phyloP scores from a whole-genome alignment of 1,139 yeast genomes.

The Kluyveromyces sp. region DNA sequence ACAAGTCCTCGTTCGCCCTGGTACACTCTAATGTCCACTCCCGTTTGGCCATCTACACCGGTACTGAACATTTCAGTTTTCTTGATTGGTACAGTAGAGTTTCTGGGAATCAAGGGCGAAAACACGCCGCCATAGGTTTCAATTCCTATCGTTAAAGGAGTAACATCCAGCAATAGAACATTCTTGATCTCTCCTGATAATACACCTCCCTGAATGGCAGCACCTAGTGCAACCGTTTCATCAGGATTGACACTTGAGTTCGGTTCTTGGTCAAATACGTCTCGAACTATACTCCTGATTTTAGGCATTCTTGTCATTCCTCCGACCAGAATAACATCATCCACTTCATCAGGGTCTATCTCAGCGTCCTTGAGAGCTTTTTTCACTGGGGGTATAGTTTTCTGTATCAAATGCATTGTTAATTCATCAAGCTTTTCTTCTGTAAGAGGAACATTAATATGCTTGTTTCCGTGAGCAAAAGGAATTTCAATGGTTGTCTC shows the following conservation, averaged over 20 bases:
- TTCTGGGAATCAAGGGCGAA: slow-evolving; percentile 69
- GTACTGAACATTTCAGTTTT: slow-evolving; percentile 69
- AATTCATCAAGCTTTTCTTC: slow-evolving; percentile 59
- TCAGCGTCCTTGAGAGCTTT: slow-evolving; percentile 68
- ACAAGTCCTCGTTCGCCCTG: slow-evolving; percentile 77
- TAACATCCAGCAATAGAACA: slow-evolving; percentile 69
- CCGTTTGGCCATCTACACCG: slow-evolving; percentile 80
- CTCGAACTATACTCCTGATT: slow-evolving; percentile 50
- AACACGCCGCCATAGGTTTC: slow-evolving; percentile 79
- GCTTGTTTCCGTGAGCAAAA: slow-evolving; percentile 45
- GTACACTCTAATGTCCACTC: slow-evolving; percentile 68
- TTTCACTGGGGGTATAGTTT: slow-evolving; percentile 59
- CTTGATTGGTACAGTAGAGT: slow-evolving; percentile 68
- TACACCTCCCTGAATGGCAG: slow-evolving; percentile 79
- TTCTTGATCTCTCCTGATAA: slow-evolving; percentile 63
- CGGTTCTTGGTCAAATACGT: slow-evolving; percentile 51
- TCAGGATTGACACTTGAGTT: slow-evolving; percentile 70
- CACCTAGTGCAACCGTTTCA: slow-evolving; percentile 80
- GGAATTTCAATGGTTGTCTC: slow-evolving; percentile 57
- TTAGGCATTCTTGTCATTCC: slow-evolving; percentile 87
- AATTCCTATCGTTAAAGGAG: slow-evolving; percentile 72
- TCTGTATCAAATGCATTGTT: slow-evolving; percentile 53
- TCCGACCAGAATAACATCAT: slow-evolving; percentile 68
- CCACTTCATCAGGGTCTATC: slow-evolving; percentile 52
- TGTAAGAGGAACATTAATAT: slow-evolving; percentile 46